Base-by-base conservation (phyloP, 2,329 filamentous ascomycete genomes). In the Diplocarpon mali region DNA sequence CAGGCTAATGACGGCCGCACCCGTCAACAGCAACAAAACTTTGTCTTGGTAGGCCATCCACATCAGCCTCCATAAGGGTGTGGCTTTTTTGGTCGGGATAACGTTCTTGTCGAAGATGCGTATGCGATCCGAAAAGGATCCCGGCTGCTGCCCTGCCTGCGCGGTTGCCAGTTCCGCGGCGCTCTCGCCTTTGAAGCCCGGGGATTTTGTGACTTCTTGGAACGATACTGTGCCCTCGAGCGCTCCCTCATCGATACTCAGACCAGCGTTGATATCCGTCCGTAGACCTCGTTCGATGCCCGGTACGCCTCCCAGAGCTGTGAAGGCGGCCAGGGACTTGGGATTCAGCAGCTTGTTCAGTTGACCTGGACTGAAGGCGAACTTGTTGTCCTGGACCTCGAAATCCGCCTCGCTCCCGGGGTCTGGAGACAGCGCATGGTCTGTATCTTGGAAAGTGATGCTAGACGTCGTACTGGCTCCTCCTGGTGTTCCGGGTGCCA, bases 21-120 rank as follows among this genome's bases (percentile, higher is more conserved):
- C 69, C 1, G 80, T 82, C 48, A 87, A 68, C 5, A 87, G 65
- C 41, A 87, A 81, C 42, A 87, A 67, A 12, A 89, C 78, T 57
- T 87, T 88, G 64, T 89, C 84, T 58, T 88, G 87, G 65, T 85
- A 86, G 1, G 83, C 82, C 56, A 85, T 81, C 84, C 84, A 88
- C 50, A 79, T 78, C 12, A 88, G 66, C 57, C 79, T 70, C 50
- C 81, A 68, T 40, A 88, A 78, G 32, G 70, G 78, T 59, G 85
- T 87, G 14, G 78, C 68, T 56, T 82, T 83, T 54, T 76, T 75
- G 51, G 76, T 76, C 0, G 80, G 80, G 13, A 85, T 65, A 24
- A 68, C 67, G 53, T 88, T 88, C 48, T 76, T 73, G 44, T 76
- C 77, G 59, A 76, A 89, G 8, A 88, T 68, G 31, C 81, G 76